phyloP scores from a whole-genome alignment of 305 asterid genomes.

The Rubia occidens region DNA sequence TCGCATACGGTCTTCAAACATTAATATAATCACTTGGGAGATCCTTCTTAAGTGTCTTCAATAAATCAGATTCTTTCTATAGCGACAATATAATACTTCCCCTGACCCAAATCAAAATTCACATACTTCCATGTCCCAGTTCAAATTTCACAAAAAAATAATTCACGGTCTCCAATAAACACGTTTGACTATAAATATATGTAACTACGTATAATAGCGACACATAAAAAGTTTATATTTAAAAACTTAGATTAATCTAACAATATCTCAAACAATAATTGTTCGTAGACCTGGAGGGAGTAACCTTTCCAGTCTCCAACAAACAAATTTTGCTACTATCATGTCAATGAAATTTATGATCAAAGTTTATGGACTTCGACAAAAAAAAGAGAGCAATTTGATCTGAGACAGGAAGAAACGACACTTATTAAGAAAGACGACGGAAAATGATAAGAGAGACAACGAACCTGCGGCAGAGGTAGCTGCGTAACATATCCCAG shows the following conservation, averaged over 20 bases:
- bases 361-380: no score
- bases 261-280: neutral
- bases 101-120: neutral
- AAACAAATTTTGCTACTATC: no score
- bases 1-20: conserved; percentile 6
- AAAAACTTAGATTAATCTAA: neutral
- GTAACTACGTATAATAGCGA: no score
- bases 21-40: conserved; percentile 7
- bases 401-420: neutral
- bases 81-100: neutral
- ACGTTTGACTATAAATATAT: no score
- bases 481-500: conserved; percentile 88
- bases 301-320: no score
- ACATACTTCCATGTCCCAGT: neutral
- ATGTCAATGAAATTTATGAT: no score
- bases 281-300: no score
- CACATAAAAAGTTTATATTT: no score
- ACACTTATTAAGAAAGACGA: neutral
- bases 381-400: no score
- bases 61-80: neutral
- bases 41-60: neutral
- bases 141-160: neutral
- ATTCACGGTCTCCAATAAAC: neutral
- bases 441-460: neutral
- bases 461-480: conserved; percentile 64